Evolutionary conservation across 1,284 basidiomycete species (phyloP).

Genomic region (Pascua sp.): DNA sequence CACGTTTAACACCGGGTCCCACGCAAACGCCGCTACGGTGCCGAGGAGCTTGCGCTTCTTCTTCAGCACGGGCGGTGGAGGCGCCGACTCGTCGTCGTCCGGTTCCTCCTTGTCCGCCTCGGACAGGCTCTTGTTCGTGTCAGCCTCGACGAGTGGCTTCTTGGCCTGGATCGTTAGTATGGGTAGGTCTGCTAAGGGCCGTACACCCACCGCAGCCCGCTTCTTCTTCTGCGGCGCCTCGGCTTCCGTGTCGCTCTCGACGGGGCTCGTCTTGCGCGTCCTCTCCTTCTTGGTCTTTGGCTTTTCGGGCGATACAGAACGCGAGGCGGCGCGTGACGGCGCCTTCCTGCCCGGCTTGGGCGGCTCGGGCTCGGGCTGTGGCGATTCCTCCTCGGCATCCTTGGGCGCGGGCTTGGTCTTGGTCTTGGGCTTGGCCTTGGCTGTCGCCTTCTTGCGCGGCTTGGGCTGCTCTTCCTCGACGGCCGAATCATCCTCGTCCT

Average conservation of each 20-base stretch:
- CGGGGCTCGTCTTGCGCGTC: neutral
- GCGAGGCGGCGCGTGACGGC: too few relatives aligned
- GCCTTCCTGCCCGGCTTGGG: neutral
- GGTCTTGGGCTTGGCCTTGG: neutral
- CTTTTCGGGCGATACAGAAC: neutral
- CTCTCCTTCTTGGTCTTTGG: slow-evolving; percentile 1
- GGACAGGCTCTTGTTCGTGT: neutral
- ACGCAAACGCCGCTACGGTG: slow-evolving; percentile 29
- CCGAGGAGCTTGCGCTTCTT: slow-evolving; percentile 45
- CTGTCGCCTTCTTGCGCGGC: neutral
- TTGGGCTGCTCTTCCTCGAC: neutral
- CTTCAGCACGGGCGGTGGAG: slow-evolving; percentile 18
- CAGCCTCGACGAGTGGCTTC: slow-evolving; percentile 1
- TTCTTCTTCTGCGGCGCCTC: slow-evolving; percentile 3
- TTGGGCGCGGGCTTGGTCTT: slow-evolving; percentile 1
- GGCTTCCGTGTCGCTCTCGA: neutral
- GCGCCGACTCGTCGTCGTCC: neutral
- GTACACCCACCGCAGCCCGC: too few relatives aligned
- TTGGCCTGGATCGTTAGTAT: neutral
- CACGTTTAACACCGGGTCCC: slow-evolving; percentile 44
- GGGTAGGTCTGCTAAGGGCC: too few relatives aligned
- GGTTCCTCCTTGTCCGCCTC: neutral
- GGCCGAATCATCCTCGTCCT: neutral
- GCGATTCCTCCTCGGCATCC: neutral
- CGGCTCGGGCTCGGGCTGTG: neutral